Conservation (phyloP, 1,284 basidiomycete genomes). For the Rhodotorula sp. region DNA sequence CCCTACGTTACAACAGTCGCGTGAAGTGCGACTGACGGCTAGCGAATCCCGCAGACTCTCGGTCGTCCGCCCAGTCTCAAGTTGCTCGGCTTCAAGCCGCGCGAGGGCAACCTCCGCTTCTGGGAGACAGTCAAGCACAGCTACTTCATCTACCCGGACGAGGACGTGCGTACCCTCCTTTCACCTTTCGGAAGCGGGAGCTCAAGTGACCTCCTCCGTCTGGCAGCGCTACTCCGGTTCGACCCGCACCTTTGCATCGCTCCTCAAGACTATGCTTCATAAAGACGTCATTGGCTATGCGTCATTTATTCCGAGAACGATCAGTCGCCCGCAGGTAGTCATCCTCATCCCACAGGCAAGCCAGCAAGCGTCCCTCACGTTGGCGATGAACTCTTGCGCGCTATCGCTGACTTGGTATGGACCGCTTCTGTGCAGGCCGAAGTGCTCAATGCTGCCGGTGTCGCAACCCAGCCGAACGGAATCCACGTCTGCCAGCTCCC, state of each 20-base stretch:
- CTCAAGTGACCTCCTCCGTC: background rate
- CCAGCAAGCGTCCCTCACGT: background rate
- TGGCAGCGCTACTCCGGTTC: conserved; percentile 77
- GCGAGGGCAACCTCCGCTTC: conserved; percentile 62
- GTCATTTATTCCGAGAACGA: conserved; percentile 68
- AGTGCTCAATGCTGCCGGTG: conserved; percentile 69
- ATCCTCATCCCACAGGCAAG: conserved; percentile 81
- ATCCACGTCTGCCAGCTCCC: conserved; percentile 89
- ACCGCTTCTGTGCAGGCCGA: conserved; percentile 56
- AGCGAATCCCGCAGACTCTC: conserved; percentile 10
- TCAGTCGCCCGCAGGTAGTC: conserved; percentile 74
- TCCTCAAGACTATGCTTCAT: conserved; percentile 77
- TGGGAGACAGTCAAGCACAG: conserved; percentile 91
- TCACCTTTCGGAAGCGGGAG: background rate
- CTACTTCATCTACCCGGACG: conserved; percentile 88
- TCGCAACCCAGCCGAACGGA: conserved; percentile 76
- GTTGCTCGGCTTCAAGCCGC: conserved; percentile 83
- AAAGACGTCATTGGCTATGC: conserved; percentile 81
- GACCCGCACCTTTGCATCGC: conserved; percentile 82
- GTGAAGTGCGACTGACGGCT: background rate
- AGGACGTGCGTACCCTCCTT: conserved; percentile 60
- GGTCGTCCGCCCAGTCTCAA: conserved; percentile 62
- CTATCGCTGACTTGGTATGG: background rate
- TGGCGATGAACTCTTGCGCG: no score
- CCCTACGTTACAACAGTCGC: conserved; percentile 4